These are phyloP conservation scores for Naematelia aurantialba DNA, from an alignment of 768 basidiomycete genomes.

Conservation along the genomic window DNA sequence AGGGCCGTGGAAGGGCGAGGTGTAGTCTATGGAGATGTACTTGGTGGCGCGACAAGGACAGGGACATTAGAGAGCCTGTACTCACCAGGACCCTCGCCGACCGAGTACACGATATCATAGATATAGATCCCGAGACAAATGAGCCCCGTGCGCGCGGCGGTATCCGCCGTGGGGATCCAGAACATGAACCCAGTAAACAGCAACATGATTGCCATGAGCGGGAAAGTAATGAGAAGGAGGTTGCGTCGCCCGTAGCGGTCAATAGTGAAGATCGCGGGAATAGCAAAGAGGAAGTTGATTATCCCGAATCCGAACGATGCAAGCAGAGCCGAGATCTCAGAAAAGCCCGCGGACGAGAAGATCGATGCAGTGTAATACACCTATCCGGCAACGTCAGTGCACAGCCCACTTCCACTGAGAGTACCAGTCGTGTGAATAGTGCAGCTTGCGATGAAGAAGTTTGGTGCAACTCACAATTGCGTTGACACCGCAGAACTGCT, in stretches of 20 bases:
- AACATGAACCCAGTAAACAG: neutral
- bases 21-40: no score
- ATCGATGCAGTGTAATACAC: no score
- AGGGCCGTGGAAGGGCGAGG: no score
- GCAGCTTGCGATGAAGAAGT: no score
- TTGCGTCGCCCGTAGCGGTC: conserved; percentile 71
- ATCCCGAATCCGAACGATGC: conserved; percentile 48
- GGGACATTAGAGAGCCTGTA: conserved; percentile 38
- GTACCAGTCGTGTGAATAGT: neutral
- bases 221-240: conserved; percentile 72
- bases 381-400: no score
- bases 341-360: conserved; percentile 48
- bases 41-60: no score
- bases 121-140: conserved; percentile 49
- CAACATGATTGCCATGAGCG: conserved; percentile 45
- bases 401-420: no score
- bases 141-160: conserved; percentile 52
- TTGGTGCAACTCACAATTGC: no score
- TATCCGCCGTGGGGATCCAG: neutral
- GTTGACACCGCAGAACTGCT: conserved; percentile 48
- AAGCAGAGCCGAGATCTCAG: conserved; percentile 32
- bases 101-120: conserved; percentile 37
- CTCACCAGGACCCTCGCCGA: conserved; percentile 83
- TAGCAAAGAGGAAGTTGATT: conserved; percentile 26
- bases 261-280: conserved; percentile 49